These are phyloP conservation scores for Bruguiera hainesii DNA, from an alignment of 441 rosid genomes.

Conservation along the genomic window DNA sequence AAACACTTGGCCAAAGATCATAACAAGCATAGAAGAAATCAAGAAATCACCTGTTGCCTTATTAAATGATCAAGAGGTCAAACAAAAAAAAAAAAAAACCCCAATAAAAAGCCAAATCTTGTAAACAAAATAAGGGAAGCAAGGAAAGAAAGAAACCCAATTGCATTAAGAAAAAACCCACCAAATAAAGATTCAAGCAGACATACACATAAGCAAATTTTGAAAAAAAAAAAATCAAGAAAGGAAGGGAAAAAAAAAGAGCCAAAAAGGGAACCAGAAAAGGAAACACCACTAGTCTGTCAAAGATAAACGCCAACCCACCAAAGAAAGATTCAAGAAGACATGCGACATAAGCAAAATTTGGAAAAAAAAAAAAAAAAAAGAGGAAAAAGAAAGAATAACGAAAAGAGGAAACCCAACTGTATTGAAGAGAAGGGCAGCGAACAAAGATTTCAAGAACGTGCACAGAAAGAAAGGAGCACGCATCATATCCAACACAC, in stretches of 20 bases:
- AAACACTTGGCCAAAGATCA: neutral
- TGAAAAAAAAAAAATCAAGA: too few relatives aligned
- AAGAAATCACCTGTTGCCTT: neutral
- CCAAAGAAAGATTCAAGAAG: neutral
- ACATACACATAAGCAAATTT: neutral
- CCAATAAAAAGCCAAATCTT: slow-evolving; percentile 1
- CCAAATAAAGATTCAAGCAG: neutral
- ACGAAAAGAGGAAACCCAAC: slow-evolving; percentile 21
- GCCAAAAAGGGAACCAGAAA: too few relatives aligned
- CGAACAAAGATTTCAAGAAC: too few relatives aligned
- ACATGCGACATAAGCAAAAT: neutral
- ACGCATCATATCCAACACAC: too few relatives aligned
- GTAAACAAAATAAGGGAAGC: neutral
- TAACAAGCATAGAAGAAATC: neutral
- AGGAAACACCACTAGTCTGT: neutral
- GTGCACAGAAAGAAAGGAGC: too few relatives aligned
- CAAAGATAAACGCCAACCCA: neutral
- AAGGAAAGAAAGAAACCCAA: neutral
- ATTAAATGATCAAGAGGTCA: too few relatives aligned
- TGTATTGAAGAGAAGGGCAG: too few relatives aligned
- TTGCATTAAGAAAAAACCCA: neutral
- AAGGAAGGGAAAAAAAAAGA: too few relatives aligned
- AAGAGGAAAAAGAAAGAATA: neutral
- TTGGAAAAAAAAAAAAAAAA: neutral
- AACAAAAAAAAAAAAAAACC: neutral